These are phyloP conservation scores for Cornus suecica DNA, from an alignment of 148 eudicot genomes.

Conservation along the genomic window DNA sequence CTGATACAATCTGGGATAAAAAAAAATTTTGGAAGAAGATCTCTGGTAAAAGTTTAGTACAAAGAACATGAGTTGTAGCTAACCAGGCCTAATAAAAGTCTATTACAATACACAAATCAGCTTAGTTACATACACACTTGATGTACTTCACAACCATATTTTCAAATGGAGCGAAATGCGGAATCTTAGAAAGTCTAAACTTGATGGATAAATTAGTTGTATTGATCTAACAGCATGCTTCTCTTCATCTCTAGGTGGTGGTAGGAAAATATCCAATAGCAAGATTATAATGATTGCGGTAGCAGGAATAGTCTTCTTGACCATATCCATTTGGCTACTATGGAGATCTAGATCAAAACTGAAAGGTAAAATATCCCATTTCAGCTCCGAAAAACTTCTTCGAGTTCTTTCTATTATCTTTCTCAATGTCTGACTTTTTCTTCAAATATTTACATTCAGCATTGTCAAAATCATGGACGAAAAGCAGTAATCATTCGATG, in stretches of 20 bases:
- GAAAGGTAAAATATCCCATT: conserved; percentile 24
- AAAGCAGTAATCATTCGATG: neutral
- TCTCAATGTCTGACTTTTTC: neutral
- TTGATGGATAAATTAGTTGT: neutral
- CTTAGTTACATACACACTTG: neutral
- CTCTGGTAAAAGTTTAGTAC: neutral
- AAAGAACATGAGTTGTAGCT: neutral
- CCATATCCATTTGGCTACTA: conserved; percentile 25
- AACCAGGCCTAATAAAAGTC: neutral
- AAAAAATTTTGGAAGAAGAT: too few species aligned
- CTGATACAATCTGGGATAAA: too few species aligned
- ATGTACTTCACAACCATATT: neutral
- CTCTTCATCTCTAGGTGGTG: conserved; percentile 22
- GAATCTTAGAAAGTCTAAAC: too few species aligned
- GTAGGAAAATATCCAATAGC: conserved; percentile 16
- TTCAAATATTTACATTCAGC: neutral
- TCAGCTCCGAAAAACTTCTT: neutral
- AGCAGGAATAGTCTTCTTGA: conserved; percentile 23
- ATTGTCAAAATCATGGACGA: neutral
- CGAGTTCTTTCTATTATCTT: neutral
- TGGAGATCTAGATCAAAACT: conserved; percentile 22
- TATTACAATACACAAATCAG: neutral
- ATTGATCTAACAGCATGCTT: neutral
- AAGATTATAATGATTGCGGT: conserved; percentile 24
- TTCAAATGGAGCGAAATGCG: neutral